Evolutionary conservation across 73 alveolate genomes (phyloP).

Genomic region (Blepharisma stoltei): DNA sequence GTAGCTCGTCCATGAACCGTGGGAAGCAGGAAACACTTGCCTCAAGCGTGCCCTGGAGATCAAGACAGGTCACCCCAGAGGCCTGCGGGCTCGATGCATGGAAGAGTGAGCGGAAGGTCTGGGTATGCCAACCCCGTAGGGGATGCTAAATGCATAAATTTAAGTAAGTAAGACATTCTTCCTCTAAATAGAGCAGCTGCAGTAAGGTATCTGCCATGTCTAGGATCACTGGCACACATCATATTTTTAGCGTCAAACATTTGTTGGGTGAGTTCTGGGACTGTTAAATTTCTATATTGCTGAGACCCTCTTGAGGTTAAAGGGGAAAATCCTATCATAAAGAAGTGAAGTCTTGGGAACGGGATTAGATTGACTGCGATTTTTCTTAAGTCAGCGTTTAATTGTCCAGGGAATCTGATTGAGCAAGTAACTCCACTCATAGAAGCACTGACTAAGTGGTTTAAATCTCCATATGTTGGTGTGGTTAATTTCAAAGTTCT

Average conservation of each 20-base stretch:
- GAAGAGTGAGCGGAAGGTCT: no score
- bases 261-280: conserved; percentile 96
- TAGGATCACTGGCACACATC: conserved; percentile 98
- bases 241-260: conserved; percentile 99
- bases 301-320: conserved; percentile 98
- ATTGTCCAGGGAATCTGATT: conserved; percentile 97
- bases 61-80: no score
- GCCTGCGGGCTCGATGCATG: no score
- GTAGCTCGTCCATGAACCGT: no score
- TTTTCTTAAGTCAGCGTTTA: conserved; percentile 96
- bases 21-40: no score
- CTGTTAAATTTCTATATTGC: conserved; percentile 97
- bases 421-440: conserved; percentile 97
- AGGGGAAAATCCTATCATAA: conserved; percentile 99
- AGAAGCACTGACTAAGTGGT: conserved; percentile 95
- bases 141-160: no score
- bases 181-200: conserved; percentile 99
- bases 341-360: conserved; percentile 99
- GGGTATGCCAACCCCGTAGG: no score
- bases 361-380: conserved; percentile 98
- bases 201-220: conserved; percentile 95
- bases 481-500: conserved; percentile 95
- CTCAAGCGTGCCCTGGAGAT: no score
- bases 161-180: no score
- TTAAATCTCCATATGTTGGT: conserved; percentile 97